Percentiles rank a stretch among this genome's conserved stretches.
Evolutionary conservation across 345 rosid genomes (phyloP).

Genomic region (Euphorbia peplus): DNA sequence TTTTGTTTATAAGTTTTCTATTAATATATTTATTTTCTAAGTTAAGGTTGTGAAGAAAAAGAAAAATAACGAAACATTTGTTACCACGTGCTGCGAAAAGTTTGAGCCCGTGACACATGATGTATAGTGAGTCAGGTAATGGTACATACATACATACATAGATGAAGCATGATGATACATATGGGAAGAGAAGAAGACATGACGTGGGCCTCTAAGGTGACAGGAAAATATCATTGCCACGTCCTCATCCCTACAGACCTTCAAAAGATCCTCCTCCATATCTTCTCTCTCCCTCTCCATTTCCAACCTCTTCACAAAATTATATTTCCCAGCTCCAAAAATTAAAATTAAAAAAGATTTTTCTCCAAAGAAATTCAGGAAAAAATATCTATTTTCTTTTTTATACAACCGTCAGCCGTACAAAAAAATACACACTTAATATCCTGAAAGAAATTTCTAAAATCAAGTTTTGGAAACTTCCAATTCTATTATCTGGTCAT

Average conservation of each 20-base stretch:
- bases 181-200: neutral
- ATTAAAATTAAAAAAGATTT: neutral
- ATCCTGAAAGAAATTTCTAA: neutral
- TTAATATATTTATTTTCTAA: too few relatives aligned
- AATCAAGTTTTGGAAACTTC: neutral
- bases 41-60: too few relatives aligned
- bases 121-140: conserved; percentile 5
- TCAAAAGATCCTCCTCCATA: conserved; percentile 46
- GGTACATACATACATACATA: neutral
- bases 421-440: neutral
- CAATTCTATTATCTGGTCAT: neutral
- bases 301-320: conserved; percentile 15
- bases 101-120: neutral
- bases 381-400: neutral
- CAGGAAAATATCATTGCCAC: conserved; percentile 75
- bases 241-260: conserved; percentile 33
- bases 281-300: neutral
- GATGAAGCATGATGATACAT: neutral
- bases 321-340: neutral
- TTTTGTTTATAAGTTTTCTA: too few relatives aligned
- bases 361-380: neutral
- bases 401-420: neutral
- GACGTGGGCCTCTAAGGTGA: conserved; percentile 43
- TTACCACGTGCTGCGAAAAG: neutral
- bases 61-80: neutral